Evolutionary conservation across 345 rosid species (phyloP).

Genomic region (Gossypium arboreum): DNA sequence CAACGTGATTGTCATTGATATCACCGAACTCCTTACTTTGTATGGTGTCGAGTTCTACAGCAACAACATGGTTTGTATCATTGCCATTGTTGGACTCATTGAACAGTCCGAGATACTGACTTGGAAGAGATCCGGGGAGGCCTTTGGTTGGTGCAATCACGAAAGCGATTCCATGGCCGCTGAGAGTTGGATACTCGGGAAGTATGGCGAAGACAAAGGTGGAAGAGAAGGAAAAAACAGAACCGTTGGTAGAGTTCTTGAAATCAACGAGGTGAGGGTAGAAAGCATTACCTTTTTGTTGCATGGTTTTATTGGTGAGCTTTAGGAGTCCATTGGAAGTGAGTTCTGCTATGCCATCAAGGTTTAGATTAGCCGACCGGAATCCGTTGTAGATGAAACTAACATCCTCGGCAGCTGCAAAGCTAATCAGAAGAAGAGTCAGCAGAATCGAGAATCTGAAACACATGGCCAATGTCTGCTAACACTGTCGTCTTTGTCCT

Average conservation of each 20-base stretch:
- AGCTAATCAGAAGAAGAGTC: not conserved
- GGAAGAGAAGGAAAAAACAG: conserved; percentile 44
- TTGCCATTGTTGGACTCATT: conserved; percentile 16
- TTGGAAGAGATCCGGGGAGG: conserved; percentile 10
- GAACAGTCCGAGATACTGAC: conserved; percentile 25
- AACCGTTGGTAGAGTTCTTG: conserved; percentile 35
- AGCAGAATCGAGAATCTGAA: conserved; percentile 6
- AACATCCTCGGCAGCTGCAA: conserved; percentile 11
- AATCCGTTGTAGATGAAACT: conserved; percentile 34
- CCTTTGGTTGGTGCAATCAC: conserved; percentile 14
- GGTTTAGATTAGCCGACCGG: conserved; percentile 31
- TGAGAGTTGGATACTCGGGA: conserved; percentile 23
- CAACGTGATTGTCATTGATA: conserved; percentile 28
- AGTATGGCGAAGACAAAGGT: conserved; percentile 57
- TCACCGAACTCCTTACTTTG: conserved; percentile 18
- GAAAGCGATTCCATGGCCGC: conserved; percentile 18
- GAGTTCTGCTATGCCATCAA: conserved; percentile 33
- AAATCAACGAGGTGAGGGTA: conserved; percentile 25
- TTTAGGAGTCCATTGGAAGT: conserved; percentile 36
- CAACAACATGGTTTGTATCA: conserved; percentile 25
- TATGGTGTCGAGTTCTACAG: conserved; percentile 30
- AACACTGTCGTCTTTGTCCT: not conserved
- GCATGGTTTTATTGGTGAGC: conserved; percentile 39
- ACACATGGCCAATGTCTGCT: conserved; percentile 19
- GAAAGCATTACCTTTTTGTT: conserved; percentile 46